phyloP scores from a whole-genome alignment of 2,329 filamentous ascomycete species.

The Berkeleyomyces rouxiae region DNA sequence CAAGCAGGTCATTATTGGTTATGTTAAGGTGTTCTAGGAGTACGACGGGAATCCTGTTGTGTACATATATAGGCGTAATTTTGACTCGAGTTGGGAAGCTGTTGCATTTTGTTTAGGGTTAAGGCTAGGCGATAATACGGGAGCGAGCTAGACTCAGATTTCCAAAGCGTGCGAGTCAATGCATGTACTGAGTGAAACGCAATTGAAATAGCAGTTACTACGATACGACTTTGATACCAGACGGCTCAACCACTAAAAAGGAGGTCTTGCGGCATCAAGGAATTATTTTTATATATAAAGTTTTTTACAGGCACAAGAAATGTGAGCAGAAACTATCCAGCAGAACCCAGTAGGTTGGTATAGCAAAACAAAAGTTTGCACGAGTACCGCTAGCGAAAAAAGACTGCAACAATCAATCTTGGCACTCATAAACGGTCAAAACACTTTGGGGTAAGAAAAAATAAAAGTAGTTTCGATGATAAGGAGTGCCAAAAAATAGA shows the following conservation, averaged over 20 bases:
- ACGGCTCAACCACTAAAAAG: too few species aligned
- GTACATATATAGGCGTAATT: neutral
- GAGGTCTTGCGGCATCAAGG: neutral
- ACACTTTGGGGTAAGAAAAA: conserved; percentile 47
- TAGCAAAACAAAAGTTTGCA: conserved; percentile 25
- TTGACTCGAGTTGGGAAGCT: neutral
- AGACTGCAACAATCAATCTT: conserved; percentile 60
- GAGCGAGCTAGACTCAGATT: too few species aligned
- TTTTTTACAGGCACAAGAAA: conserved; percentile 17
- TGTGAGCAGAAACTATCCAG: conserved; percentile 98
- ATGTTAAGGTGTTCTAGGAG: neutral
- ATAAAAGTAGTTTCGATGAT: conserved; percentile 63
- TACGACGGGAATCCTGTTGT: neutral
- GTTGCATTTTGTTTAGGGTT: neutral
- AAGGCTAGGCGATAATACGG: neutral
- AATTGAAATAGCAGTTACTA: too few species aligned
- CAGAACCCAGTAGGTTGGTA: conserved; percentile 53
- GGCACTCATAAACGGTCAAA: conserved; percentile 87
- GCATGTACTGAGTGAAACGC: too few species aligned
- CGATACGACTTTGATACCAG: too few species aligned
- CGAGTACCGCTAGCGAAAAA: conserved; percentile 99
- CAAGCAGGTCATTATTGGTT: neutral
- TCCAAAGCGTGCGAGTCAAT: too few species aligned
- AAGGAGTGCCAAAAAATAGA: conserved; percentile 70
- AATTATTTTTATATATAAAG: too few species aligned